Percentiles rank a stretch among this genome's conserved stretches.
phyloP scores from a whole-genome alignment of 805 yeast genomes.

The Yamadazyma laniorum region DNA sequence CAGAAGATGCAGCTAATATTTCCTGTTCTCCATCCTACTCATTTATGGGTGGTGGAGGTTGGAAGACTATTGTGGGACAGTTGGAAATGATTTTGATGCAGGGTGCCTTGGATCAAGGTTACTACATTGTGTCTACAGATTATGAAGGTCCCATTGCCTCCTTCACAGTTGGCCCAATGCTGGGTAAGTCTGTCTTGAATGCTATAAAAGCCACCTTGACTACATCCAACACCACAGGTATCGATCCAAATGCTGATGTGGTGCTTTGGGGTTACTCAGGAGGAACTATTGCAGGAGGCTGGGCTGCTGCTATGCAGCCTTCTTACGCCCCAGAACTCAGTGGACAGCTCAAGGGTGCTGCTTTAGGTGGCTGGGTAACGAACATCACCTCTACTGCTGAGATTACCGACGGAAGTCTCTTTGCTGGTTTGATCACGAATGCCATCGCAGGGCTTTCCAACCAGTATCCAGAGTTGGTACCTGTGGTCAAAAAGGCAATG shows the following conservation, averaged over 20 bases:
- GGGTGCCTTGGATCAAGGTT: conserved; percentile 26
- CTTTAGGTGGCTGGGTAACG: conserved; percentile 33
- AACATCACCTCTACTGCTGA: conserved; percentile 26
- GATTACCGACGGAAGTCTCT: conserved; percentile 22
- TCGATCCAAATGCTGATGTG: conserved; percentile 16
- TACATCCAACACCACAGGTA: conserved; percentile 16
- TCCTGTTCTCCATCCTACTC: conserved; percentile 29
- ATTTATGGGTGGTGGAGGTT: conserved; percentile 18
- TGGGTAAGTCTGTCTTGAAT: conserved; percentile 30
- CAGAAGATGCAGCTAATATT: conserved; percentile 25
- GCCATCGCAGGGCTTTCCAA: conserved; percentile 27
- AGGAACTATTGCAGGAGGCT: conserved; percentile 32
- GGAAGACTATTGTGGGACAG: conserved; percentile 15
- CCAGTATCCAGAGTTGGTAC: conserved; percentile 25
- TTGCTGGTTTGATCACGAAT: conserved; percentile 26
- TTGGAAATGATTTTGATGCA: conserved; percentile 19
- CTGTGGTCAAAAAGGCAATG: conserved; percentile 1
- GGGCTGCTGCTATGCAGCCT: conserved; percentile 36
- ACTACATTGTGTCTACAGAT: conserved; percentile 32
- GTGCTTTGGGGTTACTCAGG: conserved; percentile 37
- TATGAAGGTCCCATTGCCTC: conserved; percentile 33
- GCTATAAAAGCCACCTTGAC: conserved; percentile 27
- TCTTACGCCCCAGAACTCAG: conserved; percentile 30
- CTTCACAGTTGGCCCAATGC: conserved; percentile 28
- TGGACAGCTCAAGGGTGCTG: conserved; percentile 24